phyloP scores from a whole-genome alignment of 208 protist species.

The Leptomonas pyrrhocoris region DNA sequence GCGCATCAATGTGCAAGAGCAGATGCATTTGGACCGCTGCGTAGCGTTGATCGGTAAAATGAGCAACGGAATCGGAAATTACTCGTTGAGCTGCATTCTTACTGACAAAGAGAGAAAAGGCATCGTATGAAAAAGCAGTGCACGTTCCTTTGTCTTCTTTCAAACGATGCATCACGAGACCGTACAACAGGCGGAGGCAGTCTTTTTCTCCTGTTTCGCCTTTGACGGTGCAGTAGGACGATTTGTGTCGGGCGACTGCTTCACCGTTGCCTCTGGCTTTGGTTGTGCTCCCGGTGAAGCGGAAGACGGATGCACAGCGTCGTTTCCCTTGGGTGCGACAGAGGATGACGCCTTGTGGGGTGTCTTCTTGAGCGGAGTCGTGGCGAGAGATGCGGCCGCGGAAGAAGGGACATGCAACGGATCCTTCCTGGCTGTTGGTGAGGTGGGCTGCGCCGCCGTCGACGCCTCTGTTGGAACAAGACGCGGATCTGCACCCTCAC shows the following conservation, averaged over 20 bases:
- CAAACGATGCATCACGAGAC: not conserved
- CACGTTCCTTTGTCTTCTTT: too few relatives aligned
- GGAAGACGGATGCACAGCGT: not conserved
- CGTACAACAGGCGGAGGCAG: not conserved
- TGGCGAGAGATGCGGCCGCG: too few relatives aligned
- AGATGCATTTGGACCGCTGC: too few relatives aligned
- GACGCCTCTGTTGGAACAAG: too few relatives aligned
- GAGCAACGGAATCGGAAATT: slow-evolving; percentile 3
- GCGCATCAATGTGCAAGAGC: too few relatives aligned
- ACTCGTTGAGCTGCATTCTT: too few relatives aligned
- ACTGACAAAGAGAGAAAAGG: not conserved
- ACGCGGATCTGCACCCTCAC: too few relatives aligned
- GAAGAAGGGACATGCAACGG: too few relatives aligned
- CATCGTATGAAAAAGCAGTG: not conserved
- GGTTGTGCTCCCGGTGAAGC: not conserved
- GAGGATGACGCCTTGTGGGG: not conserved
- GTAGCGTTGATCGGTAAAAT: slow-evolving; percentile 10
- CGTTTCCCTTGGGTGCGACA: not conserved
- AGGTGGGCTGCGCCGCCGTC: too few relatives aligned
- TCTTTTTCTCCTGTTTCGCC: slow-evolving; percentile 8
- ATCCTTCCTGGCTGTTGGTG: too few relatives aligned
- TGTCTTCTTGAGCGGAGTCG: too few relatives aligned
- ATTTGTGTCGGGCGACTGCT: not conserved
- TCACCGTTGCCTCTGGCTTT: not conserved
- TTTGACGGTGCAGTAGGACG: not conserved